These are phyloP conservation scores for Arabidopsis lyrata DNA, from an alignment of 441 rosid genomes.

Conservation along the genomic window DNA sequence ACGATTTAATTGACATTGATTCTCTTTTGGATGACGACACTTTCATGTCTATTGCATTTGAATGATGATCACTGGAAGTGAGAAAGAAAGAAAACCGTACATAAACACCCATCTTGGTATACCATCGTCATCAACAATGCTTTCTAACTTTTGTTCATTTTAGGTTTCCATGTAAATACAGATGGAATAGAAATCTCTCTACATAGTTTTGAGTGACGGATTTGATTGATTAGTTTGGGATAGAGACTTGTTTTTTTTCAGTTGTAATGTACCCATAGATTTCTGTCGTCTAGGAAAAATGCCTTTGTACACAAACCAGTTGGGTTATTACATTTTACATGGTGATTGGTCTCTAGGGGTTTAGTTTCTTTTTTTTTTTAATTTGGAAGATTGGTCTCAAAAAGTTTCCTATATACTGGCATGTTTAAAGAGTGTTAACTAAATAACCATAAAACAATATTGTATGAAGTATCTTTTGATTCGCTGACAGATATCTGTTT, in stretches of 20 bases:
- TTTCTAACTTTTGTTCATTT: constrained; percentile 28
- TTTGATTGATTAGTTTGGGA: constrained; percentile 31
- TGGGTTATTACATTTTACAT: constrained; percentile 14
- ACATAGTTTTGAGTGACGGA: constrained; percentile 16
- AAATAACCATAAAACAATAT: not conserved
- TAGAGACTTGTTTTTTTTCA: not conserved
- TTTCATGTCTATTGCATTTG: constrained; percentile 71
- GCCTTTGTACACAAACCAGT: constrained; percentile 30
- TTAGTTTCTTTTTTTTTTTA: not conserved
- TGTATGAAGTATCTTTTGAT: not conserved
- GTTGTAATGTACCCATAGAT: constrained; percentile 39
- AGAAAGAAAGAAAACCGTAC: not conserved
- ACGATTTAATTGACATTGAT: constrained; percentile 56
- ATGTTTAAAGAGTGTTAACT: not conserved
- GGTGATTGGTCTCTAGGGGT: constrained; percentile 30
- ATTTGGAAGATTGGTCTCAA: constrained; percentile 2
- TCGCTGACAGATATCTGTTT: not conserved
- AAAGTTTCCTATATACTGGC: not conserved
- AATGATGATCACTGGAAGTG: constrained; percentile 40
- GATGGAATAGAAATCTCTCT: constrained; percentile 27
- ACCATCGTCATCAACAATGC: constrained; percentile 18
- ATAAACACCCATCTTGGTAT: constrained; percentile 16
- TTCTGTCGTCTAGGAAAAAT: constrained; percentile 13
- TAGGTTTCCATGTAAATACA: constrained; percentile 41
- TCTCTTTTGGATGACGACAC: constrained; percentile 76